A percentile compares a stretch with the other conserved stretches of the same genome.
Evolutionary conservation across 495 filamentous ascomycete species (phyloP).

Genomic region (Penicillium turbatum): DNA sequence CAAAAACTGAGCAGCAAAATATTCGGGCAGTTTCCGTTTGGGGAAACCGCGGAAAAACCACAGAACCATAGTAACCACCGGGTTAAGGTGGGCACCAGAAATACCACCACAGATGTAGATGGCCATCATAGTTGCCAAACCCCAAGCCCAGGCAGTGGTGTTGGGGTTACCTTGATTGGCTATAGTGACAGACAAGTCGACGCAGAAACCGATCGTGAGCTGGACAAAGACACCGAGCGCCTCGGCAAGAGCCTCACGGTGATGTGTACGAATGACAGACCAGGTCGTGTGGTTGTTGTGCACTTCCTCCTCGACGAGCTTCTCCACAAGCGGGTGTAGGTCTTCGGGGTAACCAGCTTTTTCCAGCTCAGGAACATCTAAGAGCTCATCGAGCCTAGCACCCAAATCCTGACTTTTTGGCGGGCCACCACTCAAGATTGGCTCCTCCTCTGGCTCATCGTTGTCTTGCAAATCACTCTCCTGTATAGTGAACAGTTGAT

Average conservation of each 20-base stretch:
- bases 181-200: conserved; percentile 45
- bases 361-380: conserved; percentile 22
- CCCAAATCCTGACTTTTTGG: conserved; percentile 17
- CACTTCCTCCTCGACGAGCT: conserved; percentile 41
- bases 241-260: conserved; percentile 49
- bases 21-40: conserved; percentile 40
- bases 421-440: conserved; percentile 17
- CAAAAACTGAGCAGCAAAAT: conserved; percentile 48
- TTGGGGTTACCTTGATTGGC: conserved; percentile 42
- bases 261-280: conserved; percentile 49
- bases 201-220: conserved; percentile 45
- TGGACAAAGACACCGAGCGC: conserved; percentile 44
- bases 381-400: conserved; percentile 9
- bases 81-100: conserved; percentile 54
- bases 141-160: conserved; percentile 52
- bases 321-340: conserved; percentile 38
- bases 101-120: conserved; percentile 55
- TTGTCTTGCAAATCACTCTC: conserved; percentile 22
- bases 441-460: conserved; percentile 9
- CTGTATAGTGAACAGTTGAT: conserved; percentile 24
- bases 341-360: conserved; percentile 33
- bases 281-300: conserved; percentile 51
- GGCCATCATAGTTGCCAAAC: conserved; percentile 53
- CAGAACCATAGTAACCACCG: conserved; percentile 44
- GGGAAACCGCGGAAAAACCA: conserved; percentile 52